These are phyloP conservation scores for Zoysia pacifica DNA, from an alignment of 176 grass and related monocot species.

Conservation along the genomic window DNA sequence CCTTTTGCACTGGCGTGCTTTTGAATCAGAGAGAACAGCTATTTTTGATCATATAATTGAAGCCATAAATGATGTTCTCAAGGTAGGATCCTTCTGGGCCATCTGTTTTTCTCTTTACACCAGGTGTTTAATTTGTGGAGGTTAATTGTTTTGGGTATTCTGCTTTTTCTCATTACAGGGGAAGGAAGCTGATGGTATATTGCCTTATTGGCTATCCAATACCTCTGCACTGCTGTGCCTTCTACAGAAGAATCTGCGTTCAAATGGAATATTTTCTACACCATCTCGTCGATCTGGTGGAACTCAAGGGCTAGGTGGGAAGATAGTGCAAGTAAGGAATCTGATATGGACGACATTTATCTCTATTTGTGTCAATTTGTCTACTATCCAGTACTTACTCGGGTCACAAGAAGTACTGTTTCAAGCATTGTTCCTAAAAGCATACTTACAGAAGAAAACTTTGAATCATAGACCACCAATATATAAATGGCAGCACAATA, in stretches of 20 bases:
- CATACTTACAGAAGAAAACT: neutral
- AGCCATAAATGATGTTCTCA: constrained; percentile 85
- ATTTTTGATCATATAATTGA: constrained; percentile 96
- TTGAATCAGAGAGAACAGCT: constrained; percentile 91
- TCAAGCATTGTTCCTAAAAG: neutral
- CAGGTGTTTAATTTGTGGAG: constrained; percentile 11
- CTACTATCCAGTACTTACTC: neutral
- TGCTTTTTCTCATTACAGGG: constrained; percentile 51
- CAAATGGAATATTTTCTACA: constrained; percentile 78
- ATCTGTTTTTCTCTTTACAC: constrained; percentile 25
- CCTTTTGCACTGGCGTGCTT: constrained; percentile 79
- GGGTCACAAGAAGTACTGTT: neutral
- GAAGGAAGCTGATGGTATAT: constrained; percentile 56
- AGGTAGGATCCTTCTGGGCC: constrained; percentile 50
- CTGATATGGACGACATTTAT: neutral
- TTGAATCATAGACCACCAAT: neutral
- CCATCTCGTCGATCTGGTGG: constrained; percentile 69
- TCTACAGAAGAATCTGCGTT: constrained; percentile 90
- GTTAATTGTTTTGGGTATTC: neutral
- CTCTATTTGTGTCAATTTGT: neutral
- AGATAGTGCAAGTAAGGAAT: constrained; percentile 65
- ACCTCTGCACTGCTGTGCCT: constrained; percentile 86
- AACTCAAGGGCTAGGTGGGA: constrained; percentile 48
- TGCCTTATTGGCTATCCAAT: constrained; percentile 97
- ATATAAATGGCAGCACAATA: neutral